Percentiles rank a stretch among this genome's conserved stretches.
Evolutionary conservation across 306 rosid species (phyloP).

Genomic region (Prinsepia uniflora): DNA sequence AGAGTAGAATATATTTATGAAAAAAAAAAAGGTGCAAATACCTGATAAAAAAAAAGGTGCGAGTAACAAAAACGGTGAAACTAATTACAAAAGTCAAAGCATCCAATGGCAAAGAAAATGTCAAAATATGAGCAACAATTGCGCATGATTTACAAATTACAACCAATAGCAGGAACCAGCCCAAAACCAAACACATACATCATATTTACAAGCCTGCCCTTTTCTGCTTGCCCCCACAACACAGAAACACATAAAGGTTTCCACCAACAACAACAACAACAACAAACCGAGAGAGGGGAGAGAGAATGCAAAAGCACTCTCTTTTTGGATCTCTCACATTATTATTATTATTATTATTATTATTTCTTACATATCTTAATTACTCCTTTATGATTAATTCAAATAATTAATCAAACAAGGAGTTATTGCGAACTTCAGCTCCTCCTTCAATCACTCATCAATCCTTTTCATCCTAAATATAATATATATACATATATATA

Average conservation of each 20-base stretch:
- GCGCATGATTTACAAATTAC: slow-evolving; percentile 45
- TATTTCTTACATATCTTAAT: not conserved
- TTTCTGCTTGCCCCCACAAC: slow-evolving; percentile 4
- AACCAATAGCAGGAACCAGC: slow-evolving; percentile 30
- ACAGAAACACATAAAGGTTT: slow-evolving; percentile 13
- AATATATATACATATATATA: too few species aligned
- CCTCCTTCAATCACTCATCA: too few species aligned
- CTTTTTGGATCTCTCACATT: slow-evolving; percentile 46
- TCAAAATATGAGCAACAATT: slow-evolving; percentile 57
- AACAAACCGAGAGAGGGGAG: slow-evolving; percentile 21
- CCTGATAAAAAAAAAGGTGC: not conserved
- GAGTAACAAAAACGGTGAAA: not conserved
- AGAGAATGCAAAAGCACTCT: slow-evolving; percentile 46
- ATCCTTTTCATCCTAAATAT: slow-evolving; percentile 7
- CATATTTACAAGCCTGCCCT: slow-evolving; percentile 30
- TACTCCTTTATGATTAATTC: not conserved
- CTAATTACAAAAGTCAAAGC: slow-evolving; percentile 6
- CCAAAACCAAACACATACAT: slow-evolving; percentile 26
- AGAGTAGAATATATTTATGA: not conserved
- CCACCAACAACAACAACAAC: not conserved
- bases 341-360: not conserved
- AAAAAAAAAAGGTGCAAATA: too few species aligned
- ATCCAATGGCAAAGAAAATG: slow-evolving; percentile 42
- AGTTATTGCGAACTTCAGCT: not conserved
- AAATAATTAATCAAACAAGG: not conserved